phyloP scores from a whole-genome alignment of 163 green algal species.

The Picocystis sp. region DNA sequence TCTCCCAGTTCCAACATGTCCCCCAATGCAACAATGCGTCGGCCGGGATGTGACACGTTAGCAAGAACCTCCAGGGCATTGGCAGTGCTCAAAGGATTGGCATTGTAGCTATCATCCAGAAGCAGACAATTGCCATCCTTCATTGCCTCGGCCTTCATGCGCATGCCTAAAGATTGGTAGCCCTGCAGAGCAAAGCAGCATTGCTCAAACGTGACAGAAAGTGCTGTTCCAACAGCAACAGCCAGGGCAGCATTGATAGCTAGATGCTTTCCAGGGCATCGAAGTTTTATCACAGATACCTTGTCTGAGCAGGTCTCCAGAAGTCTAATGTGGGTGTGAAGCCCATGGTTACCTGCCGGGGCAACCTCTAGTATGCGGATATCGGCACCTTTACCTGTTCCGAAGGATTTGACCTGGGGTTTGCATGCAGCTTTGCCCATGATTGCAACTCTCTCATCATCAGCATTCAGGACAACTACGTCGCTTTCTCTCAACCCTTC shows the following conservation, averaged over 20 bases:
- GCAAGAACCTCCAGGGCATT: background rate
- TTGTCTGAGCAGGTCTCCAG: background rate
- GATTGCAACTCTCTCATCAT: constrained; percentile 2
- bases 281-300: background rate
- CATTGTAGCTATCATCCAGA: background rate
- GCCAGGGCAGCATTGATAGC: background rate
- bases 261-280: background rate
- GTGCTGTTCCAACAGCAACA: background rate
- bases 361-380: background rate
- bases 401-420: background rate
- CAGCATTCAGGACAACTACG: constrained; percentile 8
- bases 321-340: background rate
- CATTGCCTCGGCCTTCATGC: background rate
- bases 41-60: background rate
- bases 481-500: constrained; percentile 1
- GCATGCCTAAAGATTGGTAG: background rate
- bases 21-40: background rate
- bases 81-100: background rate
- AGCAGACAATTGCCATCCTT: background rate
- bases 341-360: background rate
- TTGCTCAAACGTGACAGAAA: background rate
- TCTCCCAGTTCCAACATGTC: constrained; percentile 1
- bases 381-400: background rate
- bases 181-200: background rate
- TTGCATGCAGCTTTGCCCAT: background rate